Evolutionary conservation across 805 yeast species (phyloP), one percentile per base, ranked within the genome.

Genomic region (Naumovozyma dairenensis): DNA sequence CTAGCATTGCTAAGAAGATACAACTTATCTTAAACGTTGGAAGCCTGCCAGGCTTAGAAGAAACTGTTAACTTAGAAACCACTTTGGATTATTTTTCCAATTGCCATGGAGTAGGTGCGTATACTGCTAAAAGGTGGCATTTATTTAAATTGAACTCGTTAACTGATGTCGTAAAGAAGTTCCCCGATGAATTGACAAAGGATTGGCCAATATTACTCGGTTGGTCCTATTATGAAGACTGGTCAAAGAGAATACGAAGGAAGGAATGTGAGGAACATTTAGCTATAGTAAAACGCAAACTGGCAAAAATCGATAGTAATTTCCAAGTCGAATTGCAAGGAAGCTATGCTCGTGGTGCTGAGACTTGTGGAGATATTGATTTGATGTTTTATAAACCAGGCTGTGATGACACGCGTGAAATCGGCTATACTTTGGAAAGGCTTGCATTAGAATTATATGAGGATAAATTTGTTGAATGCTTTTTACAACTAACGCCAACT

Each of bases 171-270:
- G 8, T 40, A 4, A 14, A 32, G n/a, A 48, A 39, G 15, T 36
- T 37, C 7, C 48, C 53, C 1, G 32, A 37, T 1, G 45, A 45
- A 16, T 37, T 52, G 22, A 16, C 26, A 1, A 19, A 29, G 5
- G 48, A 47, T n/a, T 56, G 61, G 61, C 39, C 46, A 9, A 40
- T 45, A 12, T 29, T 56, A 20, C 49, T 44, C 38, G 61, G 61
- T 9, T 55, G 57, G 57, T 40, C 49, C 2, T 56, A 45, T 34
- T 56, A 47, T 35, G 51, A 52, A 14, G 61, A 56, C 29, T 56
- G 61, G 61, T 30, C 36, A 15, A 37, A 29, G 21, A 33, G 33
- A 8, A 51, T 56, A 4, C 33, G 47, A 2, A 39, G 60, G 28
- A 35, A 30, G 9, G 61, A 53, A 37, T 48, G 54, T 33, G 42